Conservation (phyloP, 1,284 basidiomycete species). For the Neolentinus lepideus region DNA sequence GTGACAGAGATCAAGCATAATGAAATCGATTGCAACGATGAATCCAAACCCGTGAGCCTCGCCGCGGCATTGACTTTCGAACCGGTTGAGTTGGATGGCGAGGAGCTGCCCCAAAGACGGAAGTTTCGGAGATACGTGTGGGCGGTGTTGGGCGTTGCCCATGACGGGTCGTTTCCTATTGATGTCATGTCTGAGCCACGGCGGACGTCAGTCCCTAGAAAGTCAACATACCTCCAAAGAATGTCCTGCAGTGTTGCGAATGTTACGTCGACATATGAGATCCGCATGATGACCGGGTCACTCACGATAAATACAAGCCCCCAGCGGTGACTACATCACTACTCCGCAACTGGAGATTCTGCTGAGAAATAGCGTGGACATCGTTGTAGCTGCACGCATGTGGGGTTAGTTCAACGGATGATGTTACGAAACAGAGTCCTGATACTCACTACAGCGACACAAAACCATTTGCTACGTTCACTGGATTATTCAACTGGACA, state of each 20-base stretch:
- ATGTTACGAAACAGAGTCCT: background rate
- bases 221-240: conserved; percentile 52
- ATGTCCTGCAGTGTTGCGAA: conserved; percentile 38
- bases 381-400: conserved; percentile 43
- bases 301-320: conserved; percentile 64
- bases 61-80: conserved; percentile 5
- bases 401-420: background rate
- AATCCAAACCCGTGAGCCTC: background rate
- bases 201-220: conserved; percentile 1
- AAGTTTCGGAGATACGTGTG: conserved; percentile 71
- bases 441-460: conserved; percentile 44
- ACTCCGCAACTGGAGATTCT: conserved; percentile 45
- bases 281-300: conserved; percentile 6
- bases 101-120: conserved; percentile 41
- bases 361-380: conserved; percentile 39
- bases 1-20: background rate
- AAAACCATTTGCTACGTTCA: conserved; percentile 48
- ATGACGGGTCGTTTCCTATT: conserved; percentile 50
- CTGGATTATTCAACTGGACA: conserved; percentile 52
- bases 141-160: conserved; percentile 53
- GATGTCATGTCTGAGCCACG: conserved; percentile 4
- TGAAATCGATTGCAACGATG: background rate
- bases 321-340: conserved; percentile 37
- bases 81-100: conserved; percentile 39
- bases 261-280: conserved; percentile 2